These are phyloP conservation scores for Chaetomium cochliodes DNA, from an alignment of 495 filamentous ascomycete genomes.

Conservation along the genomic window DNA sequence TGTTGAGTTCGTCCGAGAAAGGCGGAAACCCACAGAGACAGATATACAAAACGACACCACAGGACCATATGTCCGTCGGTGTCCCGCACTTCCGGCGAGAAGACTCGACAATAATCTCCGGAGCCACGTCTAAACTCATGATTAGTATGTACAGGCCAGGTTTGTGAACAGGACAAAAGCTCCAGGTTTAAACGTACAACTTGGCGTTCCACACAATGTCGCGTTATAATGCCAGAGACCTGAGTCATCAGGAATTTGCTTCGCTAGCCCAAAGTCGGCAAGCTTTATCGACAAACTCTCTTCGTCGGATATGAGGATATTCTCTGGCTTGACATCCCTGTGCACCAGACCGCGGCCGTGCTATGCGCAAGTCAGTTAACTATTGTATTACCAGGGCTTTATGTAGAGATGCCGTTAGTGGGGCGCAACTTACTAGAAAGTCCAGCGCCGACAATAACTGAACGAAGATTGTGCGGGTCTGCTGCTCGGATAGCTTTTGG, in stretches of 20 bases:
- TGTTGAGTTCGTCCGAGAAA: conserved; percentile 89
- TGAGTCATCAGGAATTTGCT: conserved; percentile 53
- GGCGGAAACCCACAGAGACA: conserved; percentile 96
- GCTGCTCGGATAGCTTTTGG: background rate
- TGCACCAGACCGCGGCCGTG: conserved; percentile 96
- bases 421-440: background rate
- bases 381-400: background rate
- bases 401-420: background rate
- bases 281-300: conserved; percentile 74
- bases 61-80: conserved; percentile 93
- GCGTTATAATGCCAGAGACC: background rate
- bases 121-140: background rate
- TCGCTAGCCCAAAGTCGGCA: conserved; percentile 93
- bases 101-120: too few species aligned
- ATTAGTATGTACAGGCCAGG: background rate
- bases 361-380: conserved; percentile 46
- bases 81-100: conserved; percentile 71
- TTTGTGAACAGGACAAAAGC: background rate
- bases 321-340: conserved; percentile 97
- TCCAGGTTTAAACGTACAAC: background rate
- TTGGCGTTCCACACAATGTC: background rate
- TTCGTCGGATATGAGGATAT: conserved; percentile 83
- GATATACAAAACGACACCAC: conserved; percentile 96
- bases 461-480: background rate
- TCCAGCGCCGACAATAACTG: background rate